Conservation (phyloP, 139 green algal species). For the Picochlorum sp. region DNA sequence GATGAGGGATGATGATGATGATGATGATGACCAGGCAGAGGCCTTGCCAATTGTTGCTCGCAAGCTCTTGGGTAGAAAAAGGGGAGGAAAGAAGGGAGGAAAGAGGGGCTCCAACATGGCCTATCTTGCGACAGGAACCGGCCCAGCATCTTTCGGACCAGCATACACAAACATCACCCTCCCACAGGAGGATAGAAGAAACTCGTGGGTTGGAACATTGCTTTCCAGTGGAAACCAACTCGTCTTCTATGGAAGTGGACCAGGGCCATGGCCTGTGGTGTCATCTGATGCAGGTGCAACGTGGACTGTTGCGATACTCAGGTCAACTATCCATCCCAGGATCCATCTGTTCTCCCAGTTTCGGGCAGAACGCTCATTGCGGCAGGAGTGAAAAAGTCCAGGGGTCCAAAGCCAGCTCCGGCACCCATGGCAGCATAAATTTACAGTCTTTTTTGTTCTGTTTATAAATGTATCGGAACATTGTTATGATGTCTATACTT, state of each 20-base stretch:
- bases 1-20: neutral
- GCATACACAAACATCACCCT: neutral
- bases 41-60: neutral
- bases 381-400: conserved; percentile 3
- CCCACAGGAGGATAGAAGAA: neutral
- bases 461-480: no score
- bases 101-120: neutral
- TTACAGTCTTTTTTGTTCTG: no score
- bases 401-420: neutral
- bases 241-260: neutral
- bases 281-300: conserved; percentile 2
- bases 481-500: no score
- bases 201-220: conserved; percentile 5
- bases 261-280: conserved; percentile 1
- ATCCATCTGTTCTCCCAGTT: conserved; percentile 1
- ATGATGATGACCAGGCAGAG: neutral
- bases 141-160: neutral
- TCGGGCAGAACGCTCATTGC: neutral
- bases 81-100: neutral
- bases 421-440: neutral
- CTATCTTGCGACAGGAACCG: neutral
- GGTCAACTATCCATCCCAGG: neutral
- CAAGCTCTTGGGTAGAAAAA: neutral
- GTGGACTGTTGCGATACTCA: neutral
- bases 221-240: conserved; percentile 4